Evolutionary conservation across 2,329 filamentous ascomycete species (phyloP).

Genomic region (Meredithiella fracta): DNA sequence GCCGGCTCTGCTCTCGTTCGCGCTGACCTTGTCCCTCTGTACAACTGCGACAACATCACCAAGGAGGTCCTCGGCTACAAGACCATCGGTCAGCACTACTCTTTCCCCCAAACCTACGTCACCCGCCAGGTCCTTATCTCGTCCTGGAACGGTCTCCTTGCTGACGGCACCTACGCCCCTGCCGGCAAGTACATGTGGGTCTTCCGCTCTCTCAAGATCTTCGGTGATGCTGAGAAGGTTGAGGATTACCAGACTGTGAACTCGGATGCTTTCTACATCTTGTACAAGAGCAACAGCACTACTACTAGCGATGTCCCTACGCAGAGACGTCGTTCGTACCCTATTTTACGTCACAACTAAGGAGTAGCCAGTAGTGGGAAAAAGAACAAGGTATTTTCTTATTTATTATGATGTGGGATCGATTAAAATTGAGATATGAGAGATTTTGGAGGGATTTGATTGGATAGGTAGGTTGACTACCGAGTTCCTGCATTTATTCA

Average conservation of each 20-base stretch:
- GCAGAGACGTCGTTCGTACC: conserved; percentile 3
- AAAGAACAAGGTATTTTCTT: background rate
- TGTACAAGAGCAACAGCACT: conserved; percentile 20
- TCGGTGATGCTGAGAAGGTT: conserved; percentile 28
- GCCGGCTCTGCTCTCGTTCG: conserved; percentile 26
- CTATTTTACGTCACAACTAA: conserved; percentile 1
- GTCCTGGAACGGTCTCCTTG: conserved; percentile 31
- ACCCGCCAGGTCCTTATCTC: conserved; percentile 17
- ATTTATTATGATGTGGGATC: too few relatives aligned
- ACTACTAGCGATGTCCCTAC: background rate
- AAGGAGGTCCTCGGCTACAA: conserved; percentile 24
- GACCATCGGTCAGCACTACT: conserved; percentile 27
- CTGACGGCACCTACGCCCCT: conserved; percentile 30
- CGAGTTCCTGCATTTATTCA: background rate
- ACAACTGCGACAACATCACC: conserved; percentile 11
- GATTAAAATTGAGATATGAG: background rate
- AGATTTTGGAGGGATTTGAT: background rate
- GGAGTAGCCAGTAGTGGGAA: background rate
- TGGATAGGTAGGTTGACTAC: too few relatives aligned
- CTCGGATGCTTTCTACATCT: conserved; percentile 28
- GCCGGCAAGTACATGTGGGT: conserved; percentile 34
- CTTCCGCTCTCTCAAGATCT: conserved; percentile 33
- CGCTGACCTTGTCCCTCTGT: conserved; percentile 20
- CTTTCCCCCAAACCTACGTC: conserved; percentile 23
- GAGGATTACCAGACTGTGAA: conserved; percentile 32